Evolutionary conservation across 257 asterid species (phyloP).

Genomic region (Scutellaria barbata): DNA sequence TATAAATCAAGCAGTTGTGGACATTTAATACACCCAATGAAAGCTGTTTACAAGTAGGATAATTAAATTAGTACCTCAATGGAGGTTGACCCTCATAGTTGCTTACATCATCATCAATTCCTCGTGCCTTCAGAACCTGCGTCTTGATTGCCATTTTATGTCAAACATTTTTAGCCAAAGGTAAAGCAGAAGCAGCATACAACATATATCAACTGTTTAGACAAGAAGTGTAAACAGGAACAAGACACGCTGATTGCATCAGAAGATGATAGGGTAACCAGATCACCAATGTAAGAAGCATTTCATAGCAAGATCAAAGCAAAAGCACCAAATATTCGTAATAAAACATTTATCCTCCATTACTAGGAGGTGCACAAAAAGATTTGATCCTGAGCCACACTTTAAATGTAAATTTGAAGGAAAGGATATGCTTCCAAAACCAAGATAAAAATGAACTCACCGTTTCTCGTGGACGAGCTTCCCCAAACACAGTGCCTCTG

Average conservation of each 20-base stretch:
- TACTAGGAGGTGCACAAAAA: conserved; percentile 4
- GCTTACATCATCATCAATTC: conserved; percentile 55
- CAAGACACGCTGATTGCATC: conserved; percentile 22
- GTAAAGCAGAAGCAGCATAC: conserved; percentile 25
- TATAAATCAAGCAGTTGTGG: conserved; percentile 2
- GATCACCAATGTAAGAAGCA: background rate
- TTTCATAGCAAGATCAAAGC: background rate
- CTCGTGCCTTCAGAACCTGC: conserved; percentile 82
- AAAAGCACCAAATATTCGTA: background rate
- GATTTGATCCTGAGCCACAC: background rate
- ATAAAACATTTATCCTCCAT: background rate
- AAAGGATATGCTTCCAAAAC: background rate
- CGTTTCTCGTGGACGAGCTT: conserved; percentile 87
- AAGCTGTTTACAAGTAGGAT: conserved; percentile 14
- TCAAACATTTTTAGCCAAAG: conserved; percentile 17
- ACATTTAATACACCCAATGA: background rate
- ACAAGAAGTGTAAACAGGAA: background rate
- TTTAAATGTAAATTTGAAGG: background rate
- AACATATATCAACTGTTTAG: conserved; percentile 1
- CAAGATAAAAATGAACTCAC: conserved; percentile 48
- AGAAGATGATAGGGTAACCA: background rate
- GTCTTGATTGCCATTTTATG: conserved; percentile 12
- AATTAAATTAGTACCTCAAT: conserved; percentile 49
- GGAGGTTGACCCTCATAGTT: conserved; percentile 56
- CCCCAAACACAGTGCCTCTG: conserved; percentile 80